phyloP scores from a whole-genome alignment of 2,329 filamentous ascomycete genomes.

The Rosellinia necatrix region DNA sequence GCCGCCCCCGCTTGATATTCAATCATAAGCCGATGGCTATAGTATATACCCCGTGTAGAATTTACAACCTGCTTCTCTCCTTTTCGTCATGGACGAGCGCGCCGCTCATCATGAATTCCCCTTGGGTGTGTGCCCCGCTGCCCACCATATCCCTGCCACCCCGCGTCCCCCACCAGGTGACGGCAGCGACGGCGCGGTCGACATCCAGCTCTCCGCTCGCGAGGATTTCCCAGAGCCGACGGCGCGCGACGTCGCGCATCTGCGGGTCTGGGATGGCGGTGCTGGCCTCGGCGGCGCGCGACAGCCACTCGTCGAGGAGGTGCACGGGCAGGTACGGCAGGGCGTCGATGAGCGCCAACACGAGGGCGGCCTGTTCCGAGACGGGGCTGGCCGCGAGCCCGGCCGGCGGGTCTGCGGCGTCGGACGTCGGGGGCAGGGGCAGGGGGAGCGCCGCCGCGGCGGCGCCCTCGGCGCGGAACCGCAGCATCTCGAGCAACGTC shows the following conservation, averaged over 20 bases:
- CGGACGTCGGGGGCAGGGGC: too few species aligned
- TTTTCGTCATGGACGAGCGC: constrained; percentile 46
- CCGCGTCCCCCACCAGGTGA: constrained; percentile 80
- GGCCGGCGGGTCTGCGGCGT: not conserved
- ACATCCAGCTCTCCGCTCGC: constrained; percentile 87
- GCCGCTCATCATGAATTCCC: constrained; percentile 58
- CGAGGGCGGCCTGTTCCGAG: constrained; percentile 80
- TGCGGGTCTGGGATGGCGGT: constrained; percentile 63
- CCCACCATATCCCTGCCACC: constrained; percentile 58
- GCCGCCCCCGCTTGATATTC: not conserved
- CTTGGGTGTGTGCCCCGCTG: constrained; percentile 32
- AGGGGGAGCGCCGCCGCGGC: constrained; percentile 46
- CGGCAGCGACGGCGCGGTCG: constrained; percentile 75
- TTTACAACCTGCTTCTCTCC: constrained; percentile 33
- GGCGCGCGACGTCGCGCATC: constrained; percentile 68
- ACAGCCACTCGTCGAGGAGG: constrained; percentile 80
- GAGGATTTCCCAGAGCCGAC: constrained; percentile 79
- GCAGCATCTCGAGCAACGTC: constrained; percentile 77
- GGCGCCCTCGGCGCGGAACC: constrained; percentile 63
- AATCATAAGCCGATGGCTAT: not conserved
- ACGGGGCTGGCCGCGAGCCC: constrained; percentile 34
- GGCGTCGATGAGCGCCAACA: constrained; percentile 78
- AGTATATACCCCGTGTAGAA: not conserved
- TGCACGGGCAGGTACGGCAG: constrained; percentile 73
- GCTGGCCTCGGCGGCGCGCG: constrained; percentile 69